Base-by-base conservation (phyloP, 164 flowering plant genomes). In the Tetrastigma voinierianum region DNA sequence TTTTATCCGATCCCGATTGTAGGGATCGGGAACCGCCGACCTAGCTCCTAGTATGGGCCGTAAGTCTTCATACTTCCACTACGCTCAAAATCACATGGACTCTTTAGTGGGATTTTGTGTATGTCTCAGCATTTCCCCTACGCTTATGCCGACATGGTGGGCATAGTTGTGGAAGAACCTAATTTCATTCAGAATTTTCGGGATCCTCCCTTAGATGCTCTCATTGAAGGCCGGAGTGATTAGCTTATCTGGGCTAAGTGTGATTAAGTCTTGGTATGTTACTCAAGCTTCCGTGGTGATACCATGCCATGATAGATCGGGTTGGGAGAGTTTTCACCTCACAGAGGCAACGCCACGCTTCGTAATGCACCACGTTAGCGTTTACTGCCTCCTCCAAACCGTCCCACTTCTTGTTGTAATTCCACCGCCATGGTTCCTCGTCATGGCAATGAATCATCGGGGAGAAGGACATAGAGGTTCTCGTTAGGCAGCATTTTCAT, bases 61-160 rank as follows among this genome's bases (percentile, higher is more conserved):
- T 59, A 86, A 84, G n/a, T 57, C 64, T 0, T 64, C 59, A 5
- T 80, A n/a, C 69, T 51, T 88, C 83, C 3, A 86, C 90, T 0
- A 91, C 91, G 61, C 85, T 89, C 23, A 87, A 76, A 47, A 87
- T 87, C 16, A 84, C 81, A 57, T 89, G 91, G n/a, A 87, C 90
- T 20, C 73, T 74, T 24, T 71, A 66, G 0, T 0, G 85, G 88
- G n/a, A 88, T 65, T 54, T 79, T 83, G 67, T 88, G 84, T 1
- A 86, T 48, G 48, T 81, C 76, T 67, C 2, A 88, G 74, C 14
- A 70, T 74, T 53, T 88, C 84, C 0, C 79, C 80, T 81, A 7
- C 76, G 70, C 87, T 86, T 44, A 81, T 83, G 23, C 79, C 68
- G 14, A 85, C 73, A 51, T 85, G 89, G 18, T 83, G 87, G 0